Percentiles rank a stretch among this genome's conserved stretches.
phyloP scores from a whole-genome alignment of 176 grass and related monocot species.

The Alopecurus myosuroides region DNA sequence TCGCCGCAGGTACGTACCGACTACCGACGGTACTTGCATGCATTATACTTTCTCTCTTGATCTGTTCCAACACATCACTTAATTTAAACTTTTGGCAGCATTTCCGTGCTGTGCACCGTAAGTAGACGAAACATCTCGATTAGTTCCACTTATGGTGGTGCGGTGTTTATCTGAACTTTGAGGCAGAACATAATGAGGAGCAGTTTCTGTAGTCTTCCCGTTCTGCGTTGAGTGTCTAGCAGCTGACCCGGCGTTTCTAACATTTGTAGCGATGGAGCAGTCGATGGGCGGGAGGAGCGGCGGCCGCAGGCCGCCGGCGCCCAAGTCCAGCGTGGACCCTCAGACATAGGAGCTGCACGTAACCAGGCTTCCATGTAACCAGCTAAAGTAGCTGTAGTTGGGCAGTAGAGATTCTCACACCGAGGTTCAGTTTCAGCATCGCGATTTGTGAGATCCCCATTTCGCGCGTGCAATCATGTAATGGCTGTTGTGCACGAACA shows the following conservation, averaged over 20 bases:
- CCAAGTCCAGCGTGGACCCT: neutral
- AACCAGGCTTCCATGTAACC: too few relatives aligned
- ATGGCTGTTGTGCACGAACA: too few relatives aligned
- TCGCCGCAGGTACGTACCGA: neutral
- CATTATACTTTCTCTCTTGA: neutral
- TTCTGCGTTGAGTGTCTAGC: neutral
- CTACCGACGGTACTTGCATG: neutral
- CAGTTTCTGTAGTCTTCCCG: too few relatives aligned
- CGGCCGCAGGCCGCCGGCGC: neutral
- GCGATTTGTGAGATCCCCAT: neutral
- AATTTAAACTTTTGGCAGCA: too few relatives aligned
- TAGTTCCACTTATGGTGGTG: too few relatives aligned
- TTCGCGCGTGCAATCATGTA: too few relatives aligned
- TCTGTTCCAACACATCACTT: neutral
- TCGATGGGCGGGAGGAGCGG: neutral
- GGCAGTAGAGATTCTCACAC: neutral
- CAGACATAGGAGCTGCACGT: neutral
- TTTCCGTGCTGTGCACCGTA: too few relatives aligned
- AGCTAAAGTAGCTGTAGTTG: neutral
- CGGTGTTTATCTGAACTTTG: too few relatives aligned
- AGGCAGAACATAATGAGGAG: too few relatives aligned
- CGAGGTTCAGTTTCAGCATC: neutral
- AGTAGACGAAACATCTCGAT: too few relatives aligned
- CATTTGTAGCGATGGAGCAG: neutral
- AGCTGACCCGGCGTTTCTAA: neutral